Conservation (phyloP, 768 basidiomycete species). For the Mycena amicta region DNA sequence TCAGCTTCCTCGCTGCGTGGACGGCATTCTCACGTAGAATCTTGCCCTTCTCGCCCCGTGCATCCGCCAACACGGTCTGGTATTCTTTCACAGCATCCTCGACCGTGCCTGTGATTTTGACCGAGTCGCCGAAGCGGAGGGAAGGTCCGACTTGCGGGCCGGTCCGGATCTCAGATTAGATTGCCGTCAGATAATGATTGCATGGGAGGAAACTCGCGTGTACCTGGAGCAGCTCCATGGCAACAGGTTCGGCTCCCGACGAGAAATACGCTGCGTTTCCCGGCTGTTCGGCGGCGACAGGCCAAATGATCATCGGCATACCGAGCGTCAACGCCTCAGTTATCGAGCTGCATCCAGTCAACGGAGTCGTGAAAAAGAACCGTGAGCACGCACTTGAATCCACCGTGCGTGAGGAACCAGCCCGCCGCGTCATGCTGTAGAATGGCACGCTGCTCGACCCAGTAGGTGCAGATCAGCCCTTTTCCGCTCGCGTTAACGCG, state of each 20-base stretch:
- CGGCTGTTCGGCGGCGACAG: background rate
- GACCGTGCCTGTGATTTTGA: slow-evolving; percentile 2
- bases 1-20: background rate
- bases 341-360: background rate
- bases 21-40: background rate
- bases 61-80: background rate
- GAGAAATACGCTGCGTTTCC: background rate
- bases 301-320: background rate
- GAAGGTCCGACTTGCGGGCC: slow-evolving; percentile 2
- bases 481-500: background rate
- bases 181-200: background rate
- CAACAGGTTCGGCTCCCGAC: background rate
- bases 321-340: background rate
- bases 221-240: background rate
- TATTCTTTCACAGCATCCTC: slow-evolving; percentile 6
- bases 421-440: background rate
- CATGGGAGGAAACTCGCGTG: background rate
- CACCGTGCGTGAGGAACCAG: no score
- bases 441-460: background rate
- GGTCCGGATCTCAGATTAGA: background rate
- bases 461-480: no score
- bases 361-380: no score
- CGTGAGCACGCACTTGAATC: no score
- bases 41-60: background rate
- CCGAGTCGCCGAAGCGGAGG: background rate